Percentiles rank a stretch among this genome's conserved stretches.
phyloP scores from a whole-genome alignment of 257 asterid species.

The Forsythia suspensa region DNA sequence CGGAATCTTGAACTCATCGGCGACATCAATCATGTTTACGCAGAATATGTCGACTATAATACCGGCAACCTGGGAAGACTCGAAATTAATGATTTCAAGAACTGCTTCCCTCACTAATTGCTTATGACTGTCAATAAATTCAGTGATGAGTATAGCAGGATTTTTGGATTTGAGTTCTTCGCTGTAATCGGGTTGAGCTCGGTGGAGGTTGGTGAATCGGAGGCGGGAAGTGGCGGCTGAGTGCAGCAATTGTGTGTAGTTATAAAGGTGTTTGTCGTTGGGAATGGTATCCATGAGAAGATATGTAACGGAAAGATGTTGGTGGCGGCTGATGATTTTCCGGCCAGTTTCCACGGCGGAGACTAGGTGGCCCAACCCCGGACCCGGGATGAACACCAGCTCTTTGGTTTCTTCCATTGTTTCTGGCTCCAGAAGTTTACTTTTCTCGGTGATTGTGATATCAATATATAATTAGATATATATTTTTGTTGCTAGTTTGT shows the following conservation, averaged over 20 bases:
- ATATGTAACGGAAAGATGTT: conserved; percentile 34
- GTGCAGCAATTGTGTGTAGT: conserved; percentile 11
- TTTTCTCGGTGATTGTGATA: too few relatives aligned
- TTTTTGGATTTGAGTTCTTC: neutral
- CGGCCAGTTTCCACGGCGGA: conserved; percentile 52
- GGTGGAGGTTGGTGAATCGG: conserved; percentile 32
- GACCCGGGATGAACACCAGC: conserved; percentile 48
- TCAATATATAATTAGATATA: too few relatives aligned
- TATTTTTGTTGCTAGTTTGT: too few relatives aligned
- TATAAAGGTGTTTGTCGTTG: neutral
- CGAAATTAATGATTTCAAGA: neutral
- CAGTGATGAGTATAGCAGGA: neutral
- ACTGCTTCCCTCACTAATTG: conserved; percentile 35
- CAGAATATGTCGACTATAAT: conserved; percentile 51
- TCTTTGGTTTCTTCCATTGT: conserved; percentile 14
- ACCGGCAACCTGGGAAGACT: conserved; percentile 22
- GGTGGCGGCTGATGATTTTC: conserved; percentile 30
- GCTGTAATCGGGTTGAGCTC: neutral
- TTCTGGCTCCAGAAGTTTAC: too few relatives aligned
- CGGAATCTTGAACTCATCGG: conserved; percentile 21
- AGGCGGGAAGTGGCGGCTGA: conserved; percentile 17
- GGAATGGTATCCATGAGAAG: conserved; percentile 37
- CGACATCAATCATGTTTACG: conserved; percentile 25
- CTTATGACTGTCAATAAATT: conserved; percentile 18
- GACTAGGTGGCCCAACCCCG: conserved; percentile 56